Evolutionary conservation across 495 filamentous ascomycete species (phyloP).

Genomic region (Xeromyces bisporus): DNA sequence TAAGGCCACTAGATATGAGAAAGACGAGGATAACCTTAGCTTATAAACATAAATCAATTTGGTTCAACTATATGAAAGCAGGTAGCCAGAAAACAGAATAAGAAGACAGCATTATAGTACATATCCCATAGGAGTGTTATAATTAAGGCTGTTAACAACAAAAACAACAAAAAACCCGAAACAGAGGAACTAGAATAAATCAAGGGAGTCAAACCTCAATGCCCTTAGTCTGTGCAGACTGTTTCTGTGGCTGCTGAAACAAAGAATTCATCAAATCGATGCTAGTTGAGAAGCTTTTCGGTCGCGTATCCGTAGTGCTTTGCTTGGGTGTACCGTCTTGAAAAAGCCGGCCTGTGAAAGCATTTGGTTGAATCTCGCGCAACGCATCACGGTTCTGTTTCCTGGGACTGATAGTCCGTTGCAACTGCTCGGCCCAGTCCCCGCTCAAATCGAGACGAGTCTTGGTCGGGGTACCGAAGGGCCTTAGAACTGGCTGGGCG

Average conservation of each 20-base stretch:
- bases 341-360: constrained; percentile 26
- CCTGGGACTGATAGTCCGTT: constrained; percentile 77
- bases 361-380: constrained; percentile 38
- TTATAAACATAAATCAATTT: constrained; percentile 15
- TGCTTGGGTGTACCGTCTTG: constrained; percentile 20
- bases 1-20: constrained; percentile 65
- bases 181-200: constrained; percentile 13
- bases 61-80: constrained; percentile 14
- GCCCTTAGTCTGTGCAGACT: constrained; percentile 36
- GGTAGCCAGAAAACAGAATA: too few relatives aligned
- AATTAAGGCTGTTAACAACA: too few relatives aligned
- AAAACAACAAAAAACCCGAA: constrained; percentile 12
- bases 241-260: constrained; percentile 38
- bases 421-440: constrained; percentile 84
- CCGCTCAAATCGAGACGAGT: constrained; percentile 37
- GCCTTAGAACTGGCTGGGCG: constrained; percentile 19
- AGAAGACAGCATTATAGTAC: constrained; percentile 10
- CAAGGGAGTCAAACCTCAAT: constrained; percentile 55
- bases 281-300: constrained; percentile 51
- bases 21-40: constrained; percentile 21
- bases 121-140: too few relatives aligned
- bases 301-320: constrained; percentile 16
- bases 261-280: constrained; percentile 89
- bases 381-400: constrained; percentile 64
- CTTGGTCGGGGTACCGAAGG: constrained; percentile 41